Base-by-base conservation (phyloP, 371 early-diverging fungal species). In the Apophysomyces elegans region DNA sequence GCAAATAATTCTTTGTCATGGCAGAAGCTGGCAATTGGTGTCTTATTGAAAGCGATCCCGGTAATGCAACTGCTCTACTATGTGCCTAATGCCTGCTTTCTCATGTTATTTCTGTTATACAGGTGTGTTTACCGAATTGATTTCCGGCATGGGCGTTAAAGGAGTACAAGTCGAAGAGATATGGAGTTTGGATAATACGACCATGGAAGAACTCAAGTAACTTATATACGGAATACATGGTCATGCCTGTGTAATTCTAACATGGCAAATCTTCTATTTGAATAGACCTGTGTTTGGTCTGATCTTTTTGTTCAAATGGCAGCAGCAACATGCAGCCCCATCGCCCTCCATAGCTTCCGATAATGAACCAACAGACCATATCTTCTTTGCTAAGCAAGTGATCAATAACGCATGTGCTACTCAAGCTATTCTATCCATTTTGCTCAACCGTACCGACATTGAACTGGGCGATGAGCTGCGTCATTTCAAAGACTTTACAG, bases 91-190 rank as follows among this genome's bases (percentile, higher is more conserved):
- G 2, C 32, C 32, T 2, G 32, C 32, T 26, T 26, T 26, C 32
- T 26, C 32, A 26, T 26, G 32, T 3, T 26, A 26, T 26, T 26
- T 26, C 2, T 26, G 32, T 26, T 26, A 0, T 26, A 26, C 26
- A 90, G 94, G 91, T 67, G 94, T 96, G 13, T 96, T 96, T 66
- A 95, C 95, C 5, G 95, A 95, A 70, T 81, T 97, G 56, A 94
- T 95, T 64, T 77, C 81, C 14, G 87, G 86, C 58, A 88, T 97
- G 83, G 95, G 97, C 9, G 93, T 91, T 21, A 73, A 80, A 50
- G 95, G 93, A 32, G 84, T 92, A 32, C 92, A 93, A 63, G 92
- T 93, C 0, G 94, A 93, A 61, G 95, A 95, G 66, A 80, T 95
- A 0, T 94, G 86, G 77, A 89, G 91, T 62, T 77, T 95, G 60